Evolutionary conservation across 2,329 filamentous ascomycete species (phyloP).

Genomic region (Arthrobotrys sinensis): DNA sequence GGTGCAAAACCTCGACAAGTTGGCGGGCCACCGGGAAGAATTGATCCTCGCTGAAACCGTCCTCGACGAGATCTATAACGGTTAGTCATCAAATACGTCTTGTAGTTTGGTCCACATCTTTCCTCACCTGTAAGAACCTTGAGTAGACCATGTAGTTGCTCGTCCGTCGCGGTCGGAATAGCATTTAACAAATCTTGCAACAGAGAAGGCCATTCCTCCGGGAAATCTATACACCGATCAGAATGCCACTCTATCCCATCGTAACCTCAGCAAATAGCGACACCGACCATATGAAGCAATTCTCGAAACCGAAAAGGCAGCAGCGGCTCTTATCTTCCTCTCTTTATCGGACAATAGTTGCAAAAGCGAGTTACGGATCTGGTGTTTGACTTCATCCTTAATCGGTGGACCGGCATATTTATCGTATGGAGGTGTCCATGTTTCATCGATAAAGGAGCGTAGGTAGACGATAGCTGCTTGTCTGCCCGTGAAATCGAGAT

Average conservation of each 20-base stretch:
- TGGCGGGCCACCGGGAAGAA: constrained; percentile 92
- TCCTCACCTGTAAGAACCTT: constrained; percentile 77
- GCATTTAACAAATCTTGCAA: constrained; percentile 84
- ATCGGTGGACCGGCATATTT: constrained; percentile 79
- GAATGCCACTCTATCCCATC: constrained; percentile 6
- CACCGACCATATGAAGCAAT: constrained; percentile 76
- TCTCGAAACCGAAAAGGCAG: constrained; percentile 91
- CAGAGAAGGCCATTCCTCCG: constrained; percentile 92
- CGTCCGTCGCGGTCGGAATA: constrained; percentile 81
- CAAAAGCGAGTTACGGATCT: constrained; percentile 81
- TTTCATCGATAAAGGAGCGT: constrained; percentile 84
- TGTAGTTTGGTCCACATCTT: background rate
- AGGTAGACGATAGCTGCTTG: constrained; percentile 86
- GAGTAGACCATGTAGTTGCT: constrained; percentile 88
- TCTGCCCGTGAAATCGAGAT: constrained; percentile 81
- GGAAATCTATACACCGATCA: constrained; percentile 78
- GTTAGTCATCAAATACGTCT: constrained; percentile 19
- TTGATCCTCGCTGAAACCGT: constrained; percentile 92
- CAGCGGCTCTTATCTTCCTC: constrained; percentile 88
- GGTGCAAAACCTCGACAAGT: constrained; percentile 85
- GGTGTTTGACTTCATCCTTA: constrained; percentile 79
- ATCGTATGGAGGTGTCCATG: constrained; percentile 84
- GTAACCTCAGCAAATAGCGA: background rate
- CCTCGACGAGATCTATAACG: constrained; percentile 83
- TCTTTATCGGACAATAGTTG: constrained; percentile 83